A percentile compares a stretch with the other conserved stretches of the same genome.
Evolutionary conservation across 768 basidiomycete genomes (phyloP).

Genomic region (Daedaleopsis sinensis): DNA sequence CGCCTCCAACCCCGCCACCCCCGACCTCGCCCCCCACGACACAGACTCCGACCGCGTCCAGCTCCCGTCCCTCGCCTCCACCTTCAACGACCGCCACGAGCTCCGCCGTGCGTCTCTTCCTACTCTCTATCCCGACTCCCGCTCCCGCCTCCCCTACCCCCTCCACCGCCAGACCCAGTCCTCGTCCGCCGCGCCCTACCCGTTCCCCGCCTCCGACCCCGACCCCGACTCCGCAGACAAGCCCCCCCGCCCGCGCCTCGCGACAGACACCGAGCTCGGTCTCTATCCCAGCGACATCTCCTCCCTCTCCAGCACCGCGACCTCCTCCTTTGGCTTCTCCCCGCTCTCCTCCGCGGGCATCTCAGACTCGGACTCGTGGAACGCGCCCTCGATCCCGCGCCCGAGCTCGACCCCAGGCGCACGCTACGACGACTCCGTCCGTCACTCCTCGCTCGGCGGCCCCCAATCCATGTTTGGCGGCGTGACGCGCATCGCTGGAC

Average conservation of each 20-base stretch:
- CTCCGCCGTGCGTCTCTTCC: constrained; percentile 68
- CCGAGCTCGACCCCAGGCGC: constrained; percentile 20
- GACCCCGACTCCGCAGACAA: constrained; percentile 36
- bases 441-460: constrained; percentile 68
- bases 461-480: constrained; percentile 62
- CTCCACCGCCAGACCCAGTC: constrained; percentile 42
- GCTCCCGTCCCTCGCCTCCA: constrained; percentile 74
- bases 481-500: constrained; percentile 72
- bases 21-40: constrained; percentile 29
- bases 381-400: constrained; percentile 38
- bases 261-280: constrained; percentile 49
- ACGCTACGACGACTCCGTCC: constrained; percentile 73
- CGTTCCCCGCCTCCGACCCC: constrained; percentile 58
- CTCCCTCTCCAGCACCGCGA: constrained; percentile 53
- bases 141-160: constrained; percentile 62
- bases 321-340: constrained; percentile 51
- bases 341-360: constrained; percentile 21
- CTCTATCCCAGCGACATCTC: constrained; percentile 51
- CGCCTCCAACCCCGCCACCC: constrained; percentile 24
- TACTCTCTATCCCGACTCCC: constrained; percentile 55
- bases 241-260: constrained; percentile 48
- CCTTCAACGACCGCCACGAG: constrained; percentile 64
- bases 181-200: constrained; percentile 42
- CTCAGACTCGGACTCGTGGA: constrained; percentile 35
- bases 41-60: constrained; percentile 57